A percentile compares a stretch with the other conserved stretches of the same genome.
These are phyloP conservation scores for Alloteropsis angusta DNA, from an alignment of 202 grass and related monocot genomes.

Conservation along the genomic window DNA sequence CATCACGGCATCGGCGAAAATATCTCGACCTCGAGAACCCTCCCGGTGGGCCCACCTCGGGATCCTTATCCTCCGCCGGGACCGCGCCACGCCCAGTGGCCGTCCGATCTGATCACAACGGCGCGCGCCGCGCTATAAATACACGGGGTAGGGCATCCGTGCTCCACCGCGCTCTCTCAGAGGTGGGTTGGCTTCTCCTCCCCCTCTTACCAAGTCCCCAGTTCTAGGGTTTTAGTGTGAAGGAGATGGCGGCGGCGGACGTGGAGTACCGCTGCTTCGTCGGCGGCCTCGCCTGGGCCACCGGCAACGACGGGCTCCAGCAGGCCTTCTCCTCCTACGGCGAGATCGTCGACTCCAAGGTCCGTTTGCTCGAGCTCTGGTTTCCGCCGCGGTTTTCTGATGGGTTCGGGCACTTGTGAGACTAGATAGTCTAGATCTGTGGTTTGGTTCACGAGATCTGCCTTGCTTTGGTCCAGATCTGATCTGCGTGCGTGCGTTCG, in stretches of 20 bases:
- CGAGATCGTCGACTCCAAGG: constrained; percentile 88
- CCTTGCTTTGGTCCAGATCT: no score
- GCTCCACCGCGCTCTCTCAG: constrained; percentile 37
- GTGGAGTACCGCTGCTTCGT: constrained; percentile 85
- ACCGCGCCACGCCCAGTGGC: neutral
- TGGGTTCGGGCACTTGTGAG: no score
- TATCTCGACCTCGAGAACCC: constrained; percentile 13
- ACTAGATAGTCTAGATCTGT: no score
- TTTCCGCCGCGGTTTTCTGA: no score
- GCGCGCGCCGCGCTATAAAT: constrained; percentile 35
- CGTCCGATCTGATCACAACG: constrained; percentile 42
- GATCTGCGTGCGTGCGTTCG: no score
- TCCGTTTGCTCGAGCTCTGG: no score
- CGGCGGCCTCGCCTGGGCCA: constrained; percentile 87
- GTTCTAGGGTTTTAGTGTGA: no score
- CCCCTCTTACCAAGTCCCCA: no score
- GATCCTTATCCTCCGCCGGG: constrained; percentile 32
- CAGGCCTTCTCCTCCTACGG: constrained; percentile 58
- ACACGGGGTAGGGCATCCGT: neutral
- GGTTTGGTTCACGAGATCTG: no score
- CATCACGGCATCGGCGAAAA: constrained; percentile 9
- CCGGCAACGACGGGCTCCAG: constrained; percentile 62
- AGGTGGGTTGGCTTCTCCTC: constrained; percentile 79
- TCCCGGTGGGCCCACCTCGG: neutral
- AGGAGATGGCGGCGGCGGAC: constrained; percentile 29